Evolutionary conservation across 169 alveolate species (phyloP), one percentile per base, ranked within the genome.

Genomic region (Babesia bigemina): DNA sequence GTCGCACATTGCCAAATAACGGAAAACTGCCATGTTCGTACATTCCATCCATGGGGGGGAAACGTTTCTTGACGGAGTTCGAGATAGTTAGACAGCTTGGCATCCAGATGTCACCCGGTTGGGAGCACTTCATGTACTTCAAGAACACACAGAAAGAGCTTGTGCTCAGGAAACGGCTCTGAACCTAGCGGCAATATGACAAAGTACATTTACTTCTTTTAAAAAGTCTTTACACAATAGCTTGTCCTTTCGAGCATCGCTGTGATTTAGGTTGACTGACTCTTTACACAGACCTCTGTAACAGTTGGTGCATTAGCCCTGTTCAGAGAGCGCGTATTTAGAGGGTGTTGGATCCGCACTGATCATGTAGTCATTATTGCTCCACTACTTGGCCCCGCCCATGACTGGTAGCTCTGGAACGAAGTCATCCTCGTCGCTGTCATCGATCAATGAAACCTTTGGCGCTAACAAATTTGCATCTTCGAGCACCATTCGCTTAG

Each of bases 401-500:
- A 10, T 22, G 49, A n/a, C 56, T 21, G 76, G 66, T 11, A 44
- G 57, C 65, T 52, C 63, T 14, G 63, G 63, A 19, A 53, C 28
- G 26, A 65, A 49, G 12, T 65, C 74, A 0, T 65, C 74, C 47
- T 49, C 76, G 1, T 67, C 39, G 39, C 6, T 6, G 39, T 33
- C 76, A 6, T 67, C 76, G 42, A 67, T 12, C 50, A 67, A 42
- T 4, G 76, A 67, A 0, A 24, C 65, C 39, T 53, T 9, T 0
- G 76, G 76, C 0, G 12, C 21, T 39, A 96, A 84, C n/a, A 70
- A 53, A 22, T 92, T 91, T 44, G 91, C 78, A 48, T 94, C 97
- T 85, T 96, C 98, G 63, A 94, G 85, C 50, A 91, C 81, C 63
- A 72, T 74, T 44, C 99, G 86, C 90, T 96, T 97, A 9, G 95